Base-by-base conservation (phyloP, 2,329 filamentous ascomycete genomes). In the Triangularia setosa region DNA sequence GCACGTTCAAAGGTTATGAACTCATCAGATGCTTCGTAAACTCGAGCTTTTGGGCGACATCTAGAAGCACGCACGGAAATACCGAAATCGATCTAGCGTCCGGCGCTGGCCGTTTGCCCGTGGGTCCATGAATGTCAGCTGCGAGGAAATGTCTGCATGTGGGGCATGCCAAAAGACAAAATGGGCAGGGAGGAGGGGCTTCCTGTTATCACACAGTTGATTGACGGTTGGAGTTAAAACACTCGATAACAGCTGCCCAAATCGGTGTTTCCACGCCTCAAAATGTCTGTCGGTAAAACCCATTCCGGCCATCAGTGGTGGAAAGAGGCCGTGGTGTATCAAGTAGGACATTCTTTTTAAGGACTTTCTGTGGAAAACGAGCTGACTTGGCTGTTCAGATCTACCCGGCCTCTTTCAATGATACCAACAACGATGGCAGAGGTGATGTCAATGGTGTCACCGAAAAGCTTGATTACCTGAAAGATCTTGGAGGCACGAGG, bases 381-480 rank as follows among this genome's bases (percentile, higher is more conserved):
- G 8, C 18, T 48, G 40, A 48, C 40, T 8, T 48, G n/a, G 16
- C 16, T 3, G 2, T 21, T 48, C 40, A 48, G 40, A 79, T 87
- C 59, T 87, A 87, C 65, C 84, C 85, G 2, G 82, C 85, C 12
- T 83, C 80, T 65, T 87, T 87, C 77, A 79, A 81, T 56, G 84
- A 86, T 70, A 83, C 82, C 27, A 81, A 85, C 44, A 78, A 78
- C n/a, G 84, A 86, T 54, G 88, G 88, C 44, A 84, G 86, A 77
- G 88, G 88, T 2, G 87, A 90, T 70, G 81, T 90, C 33, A 82
- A 81, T 1, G 88, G 87, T 12, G 84, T 90, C 60, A 85, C 87
- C 12, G 84, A 84, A 9, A 82, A 88, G 71, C 75, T 90, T 1
- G 86, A 89, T 72, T 88, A 90, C 71, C 79, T 90, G 58, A 79